Evolutionary conservation across 148 eudicot genomes (phyloP).

Genomic region (Rhododendron griersonianum): DNA sequence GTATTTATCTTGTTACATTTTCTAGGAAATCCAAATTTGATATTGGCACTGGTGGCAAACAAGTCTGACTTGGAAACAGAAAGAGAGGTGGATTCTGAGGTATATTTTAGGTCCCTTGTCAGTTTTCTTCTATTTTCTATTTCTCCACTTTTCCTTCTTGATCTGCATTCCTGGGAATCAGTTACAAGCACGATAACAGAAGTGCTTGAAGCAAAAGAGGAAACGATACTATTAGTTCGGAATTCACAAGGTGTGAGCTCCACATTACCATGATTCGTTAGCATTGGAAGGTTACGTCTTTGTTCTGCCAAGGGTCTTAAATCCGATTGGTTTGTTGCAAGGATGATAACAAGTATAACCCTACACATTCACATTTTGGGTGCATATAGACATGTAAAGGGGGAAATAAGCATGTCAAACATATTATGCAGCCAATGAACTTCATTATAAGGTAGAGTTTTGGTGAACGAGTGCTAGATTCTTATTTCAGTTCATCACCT

Average conservation of each 20-base stretch:
- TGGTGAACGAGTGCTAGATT: not conserved
- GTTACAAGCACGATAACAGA: not conserved
- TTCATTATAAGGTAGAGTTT: not conserved
- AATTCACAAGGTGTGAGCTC: not conserved
- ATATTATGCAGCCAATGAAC: not conserved
- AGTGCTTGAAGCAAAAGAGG: constrained; percentile 1
- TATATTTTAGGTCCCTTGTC: constrained; percentile 11
- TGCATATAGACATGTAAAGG: not conserved
- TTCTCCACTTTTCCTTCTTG: not conserved
- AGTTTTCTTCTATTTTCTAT: not conserved
- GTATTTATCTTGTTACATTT: not conserved
- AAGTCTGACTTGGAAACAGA: constrained; percentile 35
- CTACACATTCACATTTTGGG: not conserved
- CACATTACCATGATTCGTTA: not conserved
- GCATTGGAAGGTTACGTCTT: not conserved
- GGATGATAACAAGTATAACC: not conserved
- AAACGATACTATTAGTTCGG: not conserved
- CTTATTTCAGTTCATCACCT: not conserved
- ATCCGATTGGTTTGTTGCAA: not conserved
- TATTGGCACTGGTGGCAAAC: constrained; percentile 44
- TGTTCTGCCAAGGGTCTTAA: not conserved
- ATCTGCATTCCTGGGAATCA: not conserved
- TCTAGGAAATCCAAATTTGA: constrained; percentile 32
- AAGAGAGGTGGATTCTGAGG: constrained; percentile 39
- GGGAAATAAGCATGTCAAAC: not conserved